Percentiles rank a stretch among this genome's conserved stretches.
These are phyloP conservation scores for Salix purpurea DNA, from an alignment of 345 rosid species.

Conservation along the genomic window DNA sequence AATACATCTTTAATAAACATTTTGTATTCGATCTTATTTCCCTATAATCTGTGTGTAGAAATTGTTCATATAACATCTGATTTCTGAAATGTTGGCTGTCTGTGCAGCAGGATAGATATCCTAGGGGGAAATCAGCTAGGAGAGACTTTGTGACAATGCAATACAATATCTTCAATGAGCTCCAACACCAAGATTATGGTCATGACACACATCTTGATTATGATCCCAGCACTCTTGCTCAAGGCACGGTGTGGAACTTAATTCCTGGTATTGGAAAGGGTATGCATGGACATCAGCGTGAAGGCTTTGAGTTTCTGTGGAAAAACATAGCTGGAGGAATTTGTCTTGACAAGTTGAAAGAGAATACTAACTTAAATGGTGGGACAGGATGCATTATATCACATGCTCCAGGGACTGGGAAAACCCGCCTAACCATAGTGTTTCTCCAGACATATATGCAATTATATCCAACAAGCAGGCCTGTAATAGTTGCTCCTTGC, in stretches of 20 bases:
- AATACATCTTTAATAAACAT: too few species aligned
- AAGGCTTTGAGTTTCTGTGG: constrained; percentile 85
- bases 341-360: constrained; percentile 39
- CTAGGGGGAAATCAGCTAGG: constrained; percentile 18
- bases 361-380: constrained; percentile 18
- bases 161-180: constrained; percentile 5
- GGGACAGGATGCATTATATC: constrained; percentile 70
- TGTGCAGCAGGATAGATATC: constrained; percentile 17
- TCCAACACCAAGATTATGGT: constrained; percentile 10
- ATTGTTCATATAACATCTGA: not conserved
- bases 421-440: constrained; percentile 63
- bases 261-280: constrained; percentile 48
- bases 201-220: not conserved
- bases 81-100: constrained; percentile 18
- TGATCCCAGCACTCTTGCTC: not conserved
- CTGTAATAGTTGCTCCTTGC: constrained; percentile 68
- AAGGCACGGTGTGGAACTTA: constrained; percentile 65
- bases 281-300: constrained; percentile 65
- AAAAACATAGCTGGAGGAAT: constrained; percentile 62
- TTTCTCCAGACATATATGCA: constrained; percentile 54
- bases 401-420: constrained; percentile 88
- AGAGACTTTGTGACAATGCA: constrained; percentile 11
- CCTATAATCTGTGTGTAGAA: not conserved
- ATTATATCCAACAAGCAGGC: constrained; percentile 48
- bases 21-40: too few species aligned